These are phyloP conservation scores for Rhodamnia rubescens DNA, from an alignment of 345 rosid genomes.

Conservation along the genomic window DNA sequence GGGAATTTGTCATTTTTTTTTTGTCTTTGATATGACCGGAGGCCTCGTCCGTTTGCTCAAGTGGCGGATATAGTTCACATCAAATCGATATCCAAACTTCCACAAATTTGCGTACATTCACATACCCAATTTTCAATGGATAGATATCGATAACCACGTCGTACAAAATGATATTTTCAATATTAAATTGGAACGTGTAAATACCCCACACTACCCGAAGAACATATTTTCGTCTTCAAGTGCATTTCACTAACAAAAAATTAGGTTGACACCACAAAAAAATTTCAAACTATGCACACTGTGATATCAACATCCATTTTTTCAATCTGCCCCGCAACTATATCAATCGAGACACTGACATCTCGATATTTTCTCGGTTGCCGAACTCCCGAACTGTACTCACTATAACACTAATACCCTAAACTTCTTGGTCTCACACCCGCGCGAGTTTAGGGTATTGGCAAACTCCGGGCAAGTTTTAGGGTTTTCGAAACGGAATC, in stretches of 20 bases:
- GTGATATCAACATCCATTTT: background rate
- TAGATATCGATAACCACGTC: accelerated
- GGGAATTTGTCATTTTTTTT: background rate
- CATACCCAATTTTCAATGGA: accelerated
- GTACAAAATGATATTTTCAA: background rate
- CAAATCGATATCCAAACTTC: background rate
- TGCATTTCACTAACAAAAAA: background rate
- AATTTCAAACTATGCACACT: background rate
- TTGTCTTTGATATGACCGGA: background rate
- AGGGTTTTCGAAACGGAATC: accelerated
- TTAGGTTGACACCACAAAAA: background rate
- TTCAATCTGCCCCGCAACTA: background rate
- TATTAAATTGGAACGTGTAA: background rate
- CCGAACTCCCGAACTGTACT: background rate
- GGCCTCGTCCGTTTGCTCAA: background rate
- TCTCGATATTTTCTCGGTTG: too few relatives aligned
- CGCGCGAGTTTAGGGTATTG: accelerated
- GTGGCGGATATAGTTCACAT: background rate
- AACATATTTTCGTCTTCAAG: background rate
- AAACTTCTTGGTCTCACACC: too few relatives aligned
- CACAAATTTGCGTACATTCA: background rate
- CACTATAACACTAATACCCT: accelerated
- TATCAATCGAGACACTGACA: background rate
- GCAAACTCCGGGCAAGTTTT: background rate
- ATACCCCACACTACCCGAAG: accelerated